These are phyloP conservation scores for Diaporthe ilicicola DNA, from an alignment of 2,329 filamentous ascomycete species.

Conservation along the genomic window DNA sequence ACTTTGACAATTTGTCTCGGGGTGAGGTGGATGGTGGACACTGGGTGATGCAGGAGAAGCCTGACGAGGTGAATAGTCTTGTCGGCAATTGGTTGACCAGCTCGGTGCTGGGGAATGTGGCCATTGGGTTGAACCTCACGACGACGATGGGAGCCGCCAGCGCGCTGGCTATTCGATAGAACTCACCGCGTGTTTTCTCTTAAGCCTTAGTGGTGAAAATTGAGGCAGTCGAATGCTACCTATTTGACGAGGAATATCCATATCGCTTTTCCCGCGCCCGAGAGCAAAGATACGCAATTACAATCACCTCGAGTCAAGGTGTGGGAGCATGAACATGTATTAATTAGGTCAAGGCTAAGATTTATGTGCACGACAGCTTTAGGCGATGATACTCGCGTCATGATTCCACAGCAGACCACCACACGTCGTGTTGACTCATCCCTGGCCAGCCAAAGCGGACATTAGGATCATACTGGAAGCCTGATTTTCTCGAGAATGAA, in stretches of 20 bases:
- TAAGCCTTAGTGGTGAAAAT: background rate
- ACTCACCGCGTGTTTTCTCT: background rate
- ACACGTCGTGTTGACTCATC: background rate
- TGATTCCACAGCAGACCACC: no score
- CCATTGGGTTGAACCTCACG: background rate
- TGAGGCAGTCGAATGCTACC: no score
- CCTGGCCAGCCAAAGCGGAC: background rate
- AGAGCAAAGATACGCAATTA: no score
- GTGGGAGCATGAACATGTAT: no score
- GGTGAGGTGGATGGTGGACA: slow-evolving; percentile 75
- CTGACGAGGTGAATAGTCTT: slow-evolving; percentile 74
- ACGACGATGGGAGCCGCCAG: background rate
- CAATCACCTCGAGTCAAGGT: no score
- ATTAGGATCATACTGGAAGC: background rate
- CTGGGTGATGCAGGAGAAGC: slow-evolving; percentile 83
- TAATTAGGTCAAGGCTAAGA: no score
- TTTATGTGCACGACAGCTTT: no score
- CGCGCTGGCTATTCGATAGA: background rate
- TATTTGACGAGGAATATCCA: no score
- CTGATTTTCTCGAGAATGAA: background rate
- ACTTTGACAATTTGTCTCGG: slow-evolving; percentile 70
- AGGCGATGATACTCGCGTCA: no score
- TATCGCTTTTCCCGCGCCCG: no score
- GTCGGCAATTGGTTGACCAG: slow-evolving; percentile 61
- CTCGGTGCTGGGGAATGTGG: slow-evolving; percentile 1